These are phyloP conservation scores for Acacia acuminata DNA, from an alignment of 306 rosid genomes.

Conservation along the genomic window DNA sequence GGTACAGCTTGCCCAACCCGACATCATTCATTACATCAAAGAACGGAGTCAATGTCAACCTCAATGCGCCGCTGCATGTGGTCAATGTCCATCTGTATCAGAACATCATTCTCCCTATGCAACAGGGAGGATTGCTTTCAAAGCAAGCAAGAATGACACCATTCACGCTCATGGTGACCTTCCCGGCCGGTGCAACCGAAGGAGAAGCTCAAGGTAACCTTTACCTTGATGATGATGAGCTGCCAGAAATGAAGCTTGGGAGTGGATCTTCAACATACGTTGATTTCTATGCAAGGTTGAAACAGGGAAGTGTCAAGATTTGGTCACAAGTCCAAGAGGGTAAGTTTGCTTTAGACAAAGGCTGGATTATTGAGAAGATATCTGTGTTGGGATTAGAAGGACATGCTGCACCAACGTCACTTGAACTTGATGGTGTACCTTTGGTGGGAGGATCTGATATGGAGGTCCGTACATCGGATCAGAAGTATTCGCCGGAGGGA, in stretches of 20 bases:
- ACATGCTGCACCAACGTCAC: slow-evolving; percentile 45
- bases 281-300: slow-evolving; percentile 62
- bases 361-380: slow-evolving; percentile 69
- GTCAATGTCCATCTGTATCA: slow-evolving; percentile 93
- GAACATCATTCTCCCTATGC: slow-evolving; percentile 85
- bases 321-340: slow-evolving; percentile 93
- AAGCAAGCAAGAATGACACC: slow-evolving; percentile 88
- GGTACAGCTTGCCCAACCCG: slow-evolving; percentile 87
- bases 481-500: slow-evolving; percentile 34
- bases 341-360: slow-evolving; percentile 75
- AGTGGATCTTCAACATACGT: slow-evolving; percentile 71
- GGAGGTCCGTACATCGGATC: slow-evolving; percentile 49
- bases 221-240: slow-evolving; percentile 77
- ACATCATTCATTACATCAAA: slow-evolving; percentile 54
- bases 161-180: slow-evolving; percentile 62
- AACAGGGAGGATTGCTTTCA: slow-evolving; percentile 79
- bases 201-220: slow-evolving; percentile 83
- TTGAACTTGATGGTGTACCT: slow-evolving; percentile 64
- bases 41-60: slow-evolving; percentile 60
- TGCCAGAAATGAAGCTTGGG: slow-evolving; percentile 80
- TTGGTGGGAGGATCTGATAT: slow-evolving; percentile 33
- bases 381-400: slow-evolving; percentile 72
- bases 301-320: slow-evolving; percentile 64
- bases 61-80: slow-evolving; percentile 78
- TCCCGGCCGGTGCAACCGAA: slow-evolving; percentile 66